phyloP scores from a whole-genome alignment of 1,139 yeast genomes.

The Trichomonascaceae sp. region DNA sequence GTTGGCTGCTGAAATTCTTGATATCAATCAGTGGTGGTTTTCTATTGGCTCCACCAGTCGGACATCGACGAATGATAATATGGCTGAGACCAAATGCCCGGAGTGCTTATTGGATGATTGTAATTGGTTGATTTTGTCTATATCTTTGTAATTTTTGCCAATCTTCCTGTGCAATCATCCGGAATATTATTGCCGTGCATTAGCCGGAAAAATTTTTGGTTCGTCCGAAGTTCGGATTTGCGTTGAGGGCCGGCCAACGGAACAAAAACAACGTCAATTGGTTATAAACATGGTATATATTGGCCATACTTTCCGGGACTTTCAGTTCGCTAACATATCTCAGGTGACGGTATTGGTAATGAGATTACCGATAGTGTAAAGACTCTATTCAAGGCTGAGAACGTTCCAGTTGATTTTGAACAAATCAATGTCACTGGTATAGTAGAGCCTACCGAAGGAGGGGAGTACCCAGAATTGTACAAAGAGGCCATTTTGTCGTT shows the following conservation, averaged over 20 bases:
- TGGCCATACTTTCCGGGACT: not conserved
- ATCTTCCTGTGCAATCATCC: not conserved
- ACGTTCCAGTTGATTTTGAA: constrained; percentile 93
- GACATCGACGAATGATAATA: not conserved
- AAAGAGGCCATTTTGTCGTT: constrained; percentile 85
- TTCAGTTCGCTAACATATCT: not conserved
- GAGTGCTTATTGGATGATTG: not conserved
- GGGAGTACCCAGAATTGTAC: constrained; percentile 49
- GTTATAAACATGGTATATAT: not conserved
- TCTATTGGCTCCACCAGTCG: not conserved
- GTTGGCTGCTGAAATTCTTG: not conserved
- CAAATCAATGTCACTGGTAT: constrained; percentile 82
- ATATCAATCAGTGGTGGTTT: not conserved
- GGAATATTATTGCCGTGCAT: not conserved
- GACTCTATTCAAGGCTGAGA: constrained; percentile 77
- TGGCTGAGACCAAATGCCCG: not conserved
- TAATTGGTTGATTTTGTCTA: not conserved
- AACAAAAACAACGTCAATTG: not conserved
- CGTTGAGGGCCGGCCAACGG: not conserved
- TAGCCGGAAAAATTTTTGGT: not conserved
- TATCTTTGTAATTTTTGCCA: not conserved
- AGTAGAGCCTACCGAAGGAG: constrained; percentile 41
- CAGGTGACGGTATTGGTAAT: constrained; percentile 91
- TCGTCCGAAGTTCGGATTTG: not conserved
- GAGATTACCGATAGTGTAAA: constrained; percentile 93